Percentiles rank a stretch among this genome's conserved stretches.
phyloP scores from a whole-genome alignment of 768 basidiomycete genomes.

The Kwoniella botswanensis region DNA sequence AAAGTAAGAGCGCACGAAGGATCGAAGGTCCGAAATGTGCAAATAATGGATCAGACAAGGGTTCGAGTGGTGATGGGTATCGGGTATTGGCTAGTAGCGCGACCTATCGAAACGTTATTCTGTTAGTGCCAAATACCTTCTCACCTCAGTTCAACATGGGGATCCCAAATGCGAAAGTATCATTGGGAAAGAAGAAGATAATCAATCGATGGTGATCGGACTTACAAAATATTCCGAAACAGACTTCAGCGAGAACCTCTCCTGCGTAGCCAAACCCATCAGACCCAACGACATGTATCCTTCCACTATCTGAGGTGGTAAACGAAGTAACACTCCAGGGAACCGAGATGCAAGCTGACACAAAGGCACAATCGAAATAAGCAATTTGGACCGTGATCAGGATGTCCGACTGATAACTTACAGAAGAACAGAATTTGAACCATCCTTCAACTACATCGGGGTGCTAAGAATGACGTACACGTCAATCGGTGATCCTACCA shows the following conservation, averaged over 20 bases:
- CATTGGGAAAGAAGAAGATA: not conserved
- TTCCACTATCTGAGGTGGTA: conserved; percentile 70
- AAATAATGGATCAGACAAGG: conserved; percentile 64
- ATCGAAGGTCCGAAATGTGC: conserved; percentile 61
- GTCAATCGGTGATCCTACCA: not conserved
- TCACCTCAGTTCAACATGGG: conserved; percentile 45
- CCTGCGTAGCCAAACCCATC: conserved; percentile 71
- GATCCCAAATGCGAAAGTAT: too few relatives aligned
- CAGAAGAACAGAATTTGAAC: conserved; percentile 79
- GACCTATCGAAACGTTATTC: conserved; percentile 61
- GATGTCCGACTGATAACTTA: conserved; percentile 55
- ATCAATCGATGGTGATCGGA: conserved; percentile 19
- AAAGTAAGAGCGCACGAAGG: conserved; percentile 74
- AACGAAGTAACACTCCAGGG: conserved; percentile 43
- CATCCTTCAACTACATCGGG: conserved; percentile 90
- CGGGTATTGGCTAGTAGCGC: conserved; percentile 66
- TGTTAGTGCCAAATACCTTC: conserved; percentile 65
- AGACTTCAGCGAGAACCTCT: conserved; percentile 81
- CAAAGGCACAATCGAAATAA: not conserved
- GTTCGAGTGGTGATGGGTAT: conserved; percentile 60
- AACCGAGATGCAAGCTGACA: conserved; percentile 54
- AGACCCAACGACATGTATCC: conserved; percentile 73
- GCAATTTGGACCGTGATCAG: not conserved
- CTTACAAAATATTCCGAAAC: conserved; percentile 82
- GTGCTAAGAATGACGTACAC: conserved; percentile 64